phyloP scores from a whole-genome alignment of 2,329 filamentous ascomycete genomes.

The Phialocephala sp. region DNA sequence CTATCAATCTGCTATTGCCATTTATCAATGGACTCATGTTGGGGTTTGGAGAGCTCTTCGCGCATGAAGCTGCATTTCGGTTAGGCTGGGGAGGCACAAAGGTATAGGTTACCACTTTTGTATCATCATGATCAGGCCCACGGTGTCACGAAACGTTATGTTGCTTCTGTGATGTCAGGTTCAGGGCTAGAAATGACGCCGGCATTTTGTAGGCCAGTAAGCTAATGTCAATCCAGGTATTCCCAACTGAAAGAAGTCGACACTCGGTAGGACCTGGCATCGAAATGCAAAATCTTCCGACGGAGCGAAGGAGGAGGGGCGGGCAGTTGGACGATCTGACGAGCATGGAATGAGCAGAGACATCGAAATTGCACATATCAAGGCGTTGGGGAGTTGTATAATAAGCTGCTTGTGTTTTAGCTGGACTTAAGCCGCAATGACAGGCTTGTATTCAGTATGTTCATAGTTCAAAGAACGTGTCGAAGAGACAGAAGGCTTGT shows the following conservation, averaged over 20 bases:
- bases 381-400: constrained; percentile 37
- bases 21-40: constrained; percentile 99
- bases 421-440: background rate
- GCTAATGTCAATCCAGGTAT: constrained; percentile 37
- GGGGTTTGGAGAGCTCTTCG: constrained; percentile 95
- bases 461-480: background rate
- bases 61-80: constrained; percentile 92
- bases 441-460: background rate
- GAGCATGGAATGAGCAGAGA: constrained; percentile 48
- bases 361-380: constrained; percentile 23
- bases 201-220: background rate
- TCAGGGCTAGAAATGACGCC: background rate
- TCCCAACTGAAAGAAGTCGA: constrained; percentile 36
- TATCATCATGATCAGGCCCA: background rate
- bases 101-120: constrained; percentile 57
- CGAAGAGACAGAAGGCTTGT: background rate
- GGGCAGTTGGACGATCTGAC: constrained; percentile 68
- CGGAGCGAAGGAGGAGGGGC: constrained; percentile 48
- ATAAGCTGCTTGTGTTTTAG: constrained; percentile 8
- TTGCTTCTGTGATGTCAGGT: background rate
- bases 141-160: background rate
- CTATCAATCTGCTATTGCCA: constrained; percentile 93
- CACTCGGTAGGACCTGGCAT: constrained; percentile 80
- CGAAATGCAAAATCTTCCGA: constrained; percentile 73
- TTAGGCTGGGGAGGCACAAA: constrained; percentile 94